phyloP scores from a whole-genome alignment of 345 rosid genomes.

The Dipteronia dyeriana region DNA sequence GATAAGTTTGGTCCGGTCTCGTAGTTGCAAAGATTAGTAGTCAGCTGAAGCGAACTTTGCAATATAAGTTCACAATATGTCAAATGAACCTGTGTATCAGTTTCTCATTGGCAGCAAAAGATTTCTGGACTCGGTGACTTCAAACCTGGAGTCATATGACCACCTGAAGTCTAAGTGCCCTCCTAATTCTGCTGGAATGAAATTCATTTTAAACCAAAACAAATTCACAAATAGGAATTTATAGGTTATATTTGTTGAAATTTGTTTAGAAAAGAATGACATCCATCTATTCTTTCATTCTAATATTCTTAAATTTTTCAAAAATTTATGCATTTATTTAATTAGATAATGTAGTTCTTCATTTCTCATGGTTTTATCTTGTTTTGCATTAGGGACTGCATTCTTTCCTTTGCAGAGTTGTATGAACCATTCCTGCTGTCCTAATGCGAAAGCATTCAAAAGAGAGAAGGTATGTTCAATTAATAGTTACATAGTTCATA shows the following conservation, averaged over 20 bases:
- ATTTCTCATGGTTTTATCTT: neutral
- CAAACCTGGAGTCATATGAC: neutral
- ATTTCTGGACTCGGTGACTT: too few relatives aligned
- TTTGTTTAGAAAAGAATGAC: neutral
- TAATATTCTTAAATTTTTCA: neutral
- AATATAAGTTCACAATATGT: too few relatives aligned
- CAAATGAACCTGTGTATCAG: neutral
- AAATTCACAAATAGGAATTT: neutral
- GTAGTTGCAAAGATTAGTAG: neutral
- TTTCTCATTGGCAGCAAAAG: neutral
- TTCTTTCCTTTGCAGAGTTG: conserved; percentile 95
- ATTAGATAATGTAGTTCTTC: neutral
- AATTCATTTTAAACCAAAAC: neutral
- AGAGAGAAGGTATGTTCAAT: conserved; percentile 68
- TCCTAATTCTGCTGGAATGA: neutral
- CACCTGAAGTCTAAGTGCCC: neutral
- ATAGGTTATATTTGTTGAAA: neutral
- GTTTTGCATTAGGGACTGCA: conserved; percentile 66
- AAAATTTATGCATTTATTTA: neutral
- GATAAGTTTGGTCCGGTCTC: neutral
- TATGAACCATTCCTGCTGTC: conserved; percentile 90
- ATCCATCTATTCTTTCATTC: neutral
- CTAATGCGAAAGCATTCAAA: conserved; percentile 93
- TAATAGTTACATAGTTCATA: neutral
- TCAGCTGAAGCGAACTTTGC: neutral